Evolutionary conservation across 1,139 yeast genomes (phyloP).

Genomic region (Ashbya aceris): DNA sequence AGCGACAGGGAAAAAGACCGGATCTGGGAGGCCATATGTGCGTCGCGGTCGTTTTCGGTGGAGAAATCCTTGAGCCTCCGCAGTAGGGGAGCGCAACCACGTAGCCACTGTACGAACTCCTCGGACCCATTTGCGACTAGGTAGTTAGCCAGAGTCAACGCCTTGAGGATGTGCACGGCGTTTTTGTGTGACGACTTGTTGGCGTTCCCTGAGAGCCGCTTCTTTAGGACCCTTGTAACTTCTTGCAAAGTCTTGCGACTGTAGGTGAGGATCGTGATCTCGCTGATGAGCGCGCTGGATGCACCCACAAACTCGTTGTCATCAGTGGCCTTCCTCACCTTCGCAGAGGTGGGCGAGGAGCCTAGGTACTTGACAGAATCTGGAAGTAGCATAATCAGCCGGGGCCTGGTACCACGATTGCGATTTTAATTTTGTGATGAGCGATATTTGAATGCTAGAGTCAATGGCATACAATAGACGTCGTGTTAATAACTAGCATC

Average conservation of each 20-base stretch:
- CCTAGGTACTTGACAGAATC: not conserved
- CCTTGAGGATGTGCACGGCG: slow-evolving; percentile 24
- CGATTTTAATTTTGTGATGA: too few relatives aligned
- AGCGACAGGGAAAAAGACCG: slow-evolving; percentile 15
- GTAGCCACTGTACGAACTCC: slow-evolving; percentile 26
- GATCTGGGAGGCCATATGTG: slow-evolving; percentile 20
- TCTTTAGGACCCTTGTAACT: slow-evolving; percentile 22
- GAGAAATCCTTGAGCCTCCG: slow-evolving; percentile 14
- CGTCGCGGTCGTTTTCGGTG: slow-evolving; percentile 14
- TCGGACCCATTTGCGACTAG: slow-evolving; percentile 27
- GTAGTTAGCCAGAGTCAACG: slow-evolving; percentile 24
- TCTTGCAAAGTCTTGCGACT: slow-evolving; percentile 26
- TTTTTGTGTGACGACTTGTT: slow-evolving; percentile 19
- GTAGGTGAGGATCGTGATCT: slow-evolving; percentile 27
- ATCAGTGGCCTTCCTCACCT: slow-evolving; percentile 26
- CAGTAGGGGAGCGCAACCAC: slow-evolving; percentile 15
- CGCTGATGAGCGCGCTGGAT: slow-evolving; percentile 29
- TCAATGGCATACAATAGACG: too few relatives aligned
- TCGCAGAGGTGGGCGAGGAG: slow-evolving; percentile 20
- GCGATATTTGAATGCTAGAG: too few relatives aligned
- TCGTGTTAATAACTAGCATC: too few relatives aligned
- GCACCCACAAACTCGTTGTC: slow-evolving; percentile 25
- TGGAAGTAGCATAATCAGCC: not conserved
- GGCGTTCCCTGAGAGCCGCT: slow-evolving; percentile 19
- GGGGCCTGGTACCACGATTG: too few relatives aligned